Percentiles rank a stretch among this genome's conserved stretches.
Conservation (phyloP, 257 asterid genomes). For the Apocynum venetum region DNA sequence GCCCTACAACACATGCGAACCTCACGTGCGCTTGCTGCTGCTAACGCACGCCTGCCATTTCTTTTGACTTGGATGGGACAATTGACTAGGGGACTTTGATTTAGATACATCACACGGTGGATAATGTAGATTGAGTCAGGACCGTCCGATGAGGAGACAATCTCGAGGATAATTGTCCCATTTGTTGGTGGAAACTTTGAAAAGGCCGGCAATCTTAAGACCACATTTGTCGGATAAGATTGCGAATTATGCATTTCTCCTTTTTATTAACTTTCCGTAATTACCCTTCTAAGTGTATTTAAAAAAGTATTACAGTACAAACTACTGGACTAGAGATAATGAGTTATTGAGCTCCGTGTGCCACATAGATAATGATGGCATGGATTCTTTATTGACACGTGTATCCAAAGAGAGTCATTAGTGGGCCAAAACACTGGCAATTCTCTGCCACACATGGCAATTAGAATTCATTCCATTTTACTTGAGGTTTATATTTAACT, state of each 20-base stretch:
- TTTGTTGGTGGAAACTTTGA: slow-evolving; percentile 23
- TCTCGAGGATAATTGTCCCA: slow-evolving; percentile 13
- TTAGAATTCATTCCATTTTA: no score
- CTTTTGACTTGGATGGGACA: slow-evolving; percentile 14
- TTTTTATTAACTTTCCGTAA: not conserved
- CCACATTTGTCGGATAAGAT: slow-evolving; percentile 19
- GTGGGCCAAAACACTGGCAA: no score
- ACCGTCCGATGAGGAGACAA: slow-evolving; percentile 21
- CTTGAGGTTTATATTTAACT: no score
- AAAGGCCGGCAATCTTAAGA: slow-evolving; percentile 17
- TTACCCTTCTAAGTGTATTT: not conserved
- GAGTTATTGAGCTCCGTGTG: not conserved
- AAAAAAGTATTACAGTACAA: no score
- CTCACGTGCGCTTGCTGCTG: slow-evolving; percentile 23
- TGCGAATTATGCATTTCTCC: not conserved
- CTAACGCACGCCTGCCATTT: slow-evolving; percentile 15
- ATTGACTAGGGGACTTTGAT: not conserved
- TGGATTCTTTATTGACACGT: no score
- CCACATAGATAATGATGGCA: slow-evolving; percentile 7
- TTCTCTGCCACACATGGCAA: no score
- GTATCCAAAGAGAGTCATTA: no score
- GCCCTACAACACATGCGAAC: slow-evolving; percentile 7
- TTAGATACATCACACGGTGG: not conserved
- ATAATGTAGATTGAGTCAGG: not conserved
- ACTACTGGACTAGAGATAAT: no score